These are phyloP conservation scores for Trichoderma aggressivum DNA, from an alignment of 2,329 filamentous ascomycete species.

Conservation along the genomic window DNA sequence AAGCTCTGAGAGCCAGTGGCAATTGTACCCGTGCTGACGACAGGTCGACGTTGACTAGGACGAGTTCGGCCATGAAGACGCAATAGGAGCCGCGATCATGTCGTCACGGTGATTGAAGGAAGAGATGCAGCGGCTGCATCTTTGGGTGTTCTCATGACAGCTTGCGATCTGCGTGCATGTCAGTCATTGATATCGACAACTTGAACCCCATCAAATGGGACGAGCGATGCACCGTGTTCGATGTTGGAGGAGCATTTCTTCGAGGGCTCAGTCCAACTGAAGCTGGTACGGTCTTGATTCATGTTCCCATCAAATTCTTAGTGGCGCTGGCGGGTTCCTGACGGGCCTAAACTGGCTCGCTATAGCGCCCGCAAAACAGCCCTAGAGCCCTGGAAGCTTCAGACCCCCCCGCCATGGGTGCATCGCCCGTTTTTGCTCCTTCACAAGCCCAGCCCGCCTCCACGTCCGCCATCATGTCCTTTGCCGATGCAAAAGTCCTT, in stretches of 20 bases:
- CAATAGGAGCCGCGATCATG: background rate
- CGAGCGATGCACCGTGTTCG: too few species aligned
- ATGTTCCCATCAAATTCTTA: too few species aligned
- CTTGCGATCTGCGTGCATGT: background rate
- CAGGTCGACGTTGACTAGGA: background rate
- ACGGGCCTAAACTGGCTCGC: background rate
- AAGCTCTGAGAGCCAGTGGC: background rate
- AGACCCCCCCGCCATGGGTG: too few species aligned
- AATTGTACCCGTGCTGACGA: background rate
- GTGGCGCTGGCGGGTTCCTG: background rate
- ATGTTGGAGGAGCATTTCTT: too few species aligned
- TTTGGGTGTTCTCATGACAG: background rate
- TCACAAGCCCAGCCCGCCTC: background rate
- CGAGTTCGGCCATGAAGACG: background rate
- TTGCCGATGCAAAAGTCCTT: slow-evolving; percentile 41
- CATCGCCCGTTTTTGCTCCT: background rate
- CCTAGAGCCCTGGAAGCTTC: background rate
- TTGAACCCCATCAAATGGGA: too few species aligned
- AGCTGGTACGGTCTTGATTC: too few species aligned
- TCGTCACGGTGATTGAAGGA: background rate
- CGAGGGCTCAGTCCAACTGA: too few species aligned
- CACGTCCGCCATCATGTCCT: slow-evolving; percentile 37
- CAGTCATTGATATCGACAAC: background rate
- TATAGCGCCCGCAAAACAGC: background rate
- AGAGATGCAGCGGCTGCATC: background rate